Evolutionary conservation across 2,329 filamentous ascomycete genomes (phyloP).

Genomic region (Sarocladium brachiariae): DNA sequence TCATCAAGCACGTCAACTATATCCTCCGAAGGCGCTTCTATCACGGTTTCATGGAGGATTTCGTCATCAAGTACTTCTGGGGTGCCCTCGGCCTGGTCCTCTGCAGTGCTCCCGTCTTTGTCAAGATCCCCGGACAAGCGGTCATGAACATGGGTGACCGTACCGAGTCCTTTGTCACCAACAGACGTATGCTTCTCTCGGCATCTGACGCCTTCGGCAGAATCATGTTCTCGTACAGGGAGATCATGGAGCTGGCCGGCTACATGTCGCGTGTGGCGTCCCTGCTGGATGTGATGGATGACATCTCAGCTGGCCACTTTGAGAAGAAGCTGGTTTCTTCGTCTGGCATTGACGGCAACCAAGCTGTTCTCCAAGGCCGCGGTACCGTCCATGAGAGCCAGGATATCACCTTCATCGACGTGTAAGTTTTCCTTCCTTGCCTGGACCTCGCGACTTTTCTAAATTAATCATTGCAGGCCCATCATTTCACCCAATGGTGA

Average conservation of each 20-base stretch:
- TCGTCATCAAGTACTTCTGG: constrained; percentile 99
- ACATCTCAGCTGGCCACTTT: constrained; percentile 83
- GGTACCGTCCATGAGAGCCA: constrained; percentile 76
- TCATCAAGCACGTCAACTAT: constrained; percentile 98
- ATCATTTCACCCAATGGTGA: constrained; percentile 97
- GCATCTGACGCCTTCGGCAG: constrained; percentile 94
- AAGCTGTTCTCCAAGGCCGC: constrained; percentile 72
- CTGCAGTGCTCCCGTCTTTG: constrained; percentile 92
- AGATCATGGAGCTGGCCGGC: constrained; percentile 91
- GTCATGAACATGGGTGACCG: constrained; percentile 62
- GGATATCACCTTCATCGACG: constrained; percentile 77
- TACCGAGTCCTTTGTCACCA: constrained; percentile 81
- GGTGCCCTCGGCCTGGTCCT: constrained; percentile 84
- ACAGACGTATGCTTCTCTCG: constrained; percentile 82
- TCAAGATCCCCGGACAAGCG: constrained; percentile 73
- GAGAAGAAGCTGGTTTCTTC: constrained; percentile 96
- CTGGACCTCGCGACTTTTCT: neutral
- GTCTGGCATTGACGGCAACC: constrained; percentile 73
- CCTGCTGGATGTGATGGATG: constrained; percentile 87
- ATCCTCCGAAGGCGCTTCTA: constrained; percentile 87
- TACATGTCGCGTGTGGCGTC: constrained; percentile 90
- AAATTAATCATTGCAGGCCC: constrained; percentile 39
- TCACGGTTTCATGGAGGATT: constrained; percentile 99
- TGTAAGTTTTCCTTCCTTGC: constrained; percentile 49
- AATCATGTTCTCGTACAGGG: constrained; percentile 96